phyloP scores from a whole-genome alignment of 2,329 filamentous ascomycete genomes.

The Grosmannia penicillata region DNA sequence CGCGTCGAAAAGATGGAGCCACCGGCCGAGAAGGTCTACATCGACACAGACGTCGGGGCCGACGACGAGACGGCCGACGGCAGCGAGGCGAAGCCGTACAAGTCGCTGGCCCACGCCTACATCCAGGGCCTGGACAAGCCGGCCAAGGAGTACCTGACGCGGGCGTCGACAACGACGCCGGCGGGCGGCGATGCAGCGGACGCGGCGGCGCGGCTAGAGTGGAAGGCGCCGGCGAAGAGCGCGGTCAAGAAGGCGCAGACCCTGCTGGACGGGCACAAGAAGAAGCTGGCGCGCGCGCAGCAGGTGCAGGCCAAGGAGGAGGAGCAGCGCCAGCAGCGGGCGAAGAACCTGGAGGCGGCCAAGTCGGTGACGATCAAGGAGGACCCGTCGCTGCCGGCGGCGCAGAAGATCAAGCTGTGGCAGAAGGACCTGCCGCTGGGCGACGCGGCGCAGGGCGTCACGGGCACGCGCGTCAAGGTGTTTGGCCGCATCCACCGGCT shows the following conservation, averaged over 20 bases:
- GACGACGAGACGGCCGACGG: slow-evolving; percentile 56
- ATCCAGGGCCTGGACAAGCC: slow-evolving; percentile 48
- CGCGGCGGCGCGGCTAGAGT: slow-evolving; percentile 47
- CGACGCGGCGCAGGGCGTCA: slow-evolving; percentile 30
- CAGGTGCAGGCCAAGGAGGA: slow-evolving; percentile 57
- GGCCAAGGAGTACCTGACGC: slow-evolving; percentile 47
- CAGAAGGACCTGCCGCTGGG: slow-evolving; percentile 25
- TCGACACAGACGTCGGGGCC: slow-evolving; percentile 66
- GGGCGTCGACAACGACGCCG: slow-evolving; percentile 49
- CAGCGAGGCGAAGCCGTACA: slow-evolving; percentile 61
- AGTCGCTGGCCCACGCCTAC: slow-evolving; percentile 65
- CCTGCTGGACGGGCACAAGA: slow-evolving; percentile 61
- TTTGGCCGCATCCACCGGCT: slow-evolving; percentile 72
- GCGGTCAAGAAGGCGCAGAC: slow-evolving; percentile 74
- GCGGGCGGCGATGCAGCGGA: slow-evolving; percentile 48
- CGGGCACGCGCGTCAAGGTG: slow-evolving; percentile 64
- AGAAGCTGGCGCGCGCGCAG: slow-evolving; percentile 68
- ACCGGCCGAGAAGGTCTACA: slow-evolving; percentile 41
- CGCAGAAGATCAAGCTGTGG: slow-evolving; percentile 57
- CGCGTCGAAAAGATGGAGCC: slow-evolving; percentile 22
- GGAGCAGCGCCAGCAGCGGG: slow-evolving; percentile 56
- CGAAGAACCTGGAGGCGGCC: slow-evolving; percentile 60
- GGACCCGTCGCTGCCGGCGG: slow-evolving; percentile 60
- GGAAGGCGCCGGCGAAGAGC: slow-evolving; percentile 72
- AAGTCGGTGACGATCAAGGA: slow-evolving; percentile 62